Evolutionary conservation across 2,329 filamentous ascomycete species (phyloP), one percentile per base, ranked within the genome.

Genomic region (Verticillium isaacii): DNA sequence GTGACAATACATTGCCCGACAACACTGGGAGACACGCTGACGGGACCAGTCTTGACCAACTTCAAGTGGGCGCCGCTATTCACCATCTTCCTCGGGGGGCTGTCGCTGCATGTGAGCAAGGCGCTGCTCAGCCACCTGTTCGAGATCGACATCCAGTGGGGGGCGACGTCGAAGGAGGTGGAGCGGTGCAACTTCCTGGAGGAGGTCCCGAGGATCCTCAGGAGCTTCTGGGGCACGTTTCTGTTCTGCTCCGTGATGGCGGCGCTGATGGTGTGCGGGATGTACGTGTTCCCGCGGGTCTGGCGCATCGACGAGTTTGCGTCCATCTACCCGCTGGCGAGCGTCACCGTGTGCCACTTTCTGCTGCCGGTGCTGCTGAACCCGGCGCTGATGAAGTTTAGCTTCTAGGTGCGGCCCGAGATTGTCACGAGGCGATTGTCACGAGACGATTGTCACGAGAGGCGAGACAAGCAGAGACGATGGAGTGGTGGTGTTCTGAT

Each of bases 341-440:
- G 77, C 50, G 75, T 85, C 45, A 75, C 87, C 15, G 72, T 79
- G 56, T 78, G 77, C 39, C 85, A 88, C 69, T 84, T 87, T 68
- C 71, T 84, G 50, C 72, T 88, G 62, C 86, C 86, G 12, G 80
- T 89, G 57, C 78, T 79, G 62, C 73, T 89, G 64, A 89, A 89
- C 67, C 86, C 86, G 23, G 84, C 83, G 58, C 70, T 89, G 74
- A 88, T 89, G 85, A 78, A 81, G 70, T 86, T 87, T 68, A 85
- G 81, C 54, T 87, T 81, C 78, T 87, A 78, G 57, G 39, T 25
- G 56, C n/a, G 34, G 34, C 9, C 25, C 4, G 25, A 25, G 25
- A 25, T 25, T 25, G 25, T 25, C 25, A 25, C 25, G 25, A 23
- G 23, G 23, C 23, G 23, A 23, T 23, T 23, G 23, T 23, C 23